Conservation (phyloP, 441 rosid species). For the Syzygium malaccense region DNA sequence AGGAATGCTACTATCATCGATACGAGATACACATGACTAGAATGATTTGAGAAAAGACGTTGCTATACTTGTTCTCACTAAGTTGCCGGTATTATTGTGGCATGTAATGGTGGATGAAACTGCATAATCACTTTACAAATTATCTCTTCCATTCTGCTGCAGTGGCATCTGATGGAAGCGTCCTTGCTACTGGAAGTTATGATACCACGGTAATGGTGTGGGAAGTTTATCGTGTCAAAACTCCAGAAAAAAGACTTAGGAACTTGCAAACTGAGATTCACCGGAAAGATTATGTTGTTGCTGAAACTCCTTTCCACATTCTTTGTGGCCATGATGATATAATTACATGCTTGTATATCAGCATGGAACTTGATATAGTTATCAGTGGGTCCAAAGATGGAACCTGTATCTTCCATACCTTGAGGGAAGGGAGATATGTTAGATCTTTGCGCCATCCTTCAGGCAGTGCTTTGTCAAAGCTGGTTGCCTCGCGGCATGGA, state of each 20-base stretch:
- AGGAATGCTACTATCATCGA: neutral
- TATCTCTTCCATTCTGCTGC: constrained; percentile 26
- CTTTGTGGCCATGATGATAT: constrained; percentile 96
- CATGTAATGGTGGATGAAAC: neutral
- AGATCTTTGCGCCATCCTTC: constrained; percentile 90
- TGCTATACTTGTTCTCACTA: neutral
- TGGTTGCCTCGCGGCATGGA: constrained; percentile 86
- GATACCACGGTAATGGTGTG: constrained; percentile 99
- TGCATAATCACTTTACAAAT: constrained; percentile 3
- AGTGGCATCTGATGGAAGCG: constrained; percentile 82
- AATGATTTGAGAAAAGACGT: neutral
- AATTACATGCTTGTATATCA: constrained; percentile 81
- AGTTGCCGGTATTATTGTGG: neutral
- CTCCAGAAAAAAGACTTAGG: constrained; percentile 63
- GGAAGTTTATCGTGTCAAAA: constrained; percentile 61
- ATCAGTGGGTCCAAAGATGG: constrained; percentile 99
- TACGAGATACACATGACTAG: neutral
- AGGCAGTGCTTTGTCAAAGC: constrained; percentile 80
- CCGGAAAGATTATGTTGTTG: constrained; percentile 66
- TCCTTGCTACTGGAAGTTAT: constrained; percentile 97
- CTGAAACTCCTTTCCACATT: constrained; percentile 92
- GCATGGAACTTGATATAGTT: constrained; percentile 91
- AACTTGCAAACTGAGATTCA: constrained; percentile 41
- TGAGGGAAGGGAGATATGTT: constrained; percentile 87
- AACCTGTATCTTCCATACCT: constrained; percentile 88